Percentiles rank a stretch among this genome's conserved stretches.
Evolutionary conservation across 148 eudicot species (phyloP).

Genomic region (Rhododendron ferrugineum): DNA sequence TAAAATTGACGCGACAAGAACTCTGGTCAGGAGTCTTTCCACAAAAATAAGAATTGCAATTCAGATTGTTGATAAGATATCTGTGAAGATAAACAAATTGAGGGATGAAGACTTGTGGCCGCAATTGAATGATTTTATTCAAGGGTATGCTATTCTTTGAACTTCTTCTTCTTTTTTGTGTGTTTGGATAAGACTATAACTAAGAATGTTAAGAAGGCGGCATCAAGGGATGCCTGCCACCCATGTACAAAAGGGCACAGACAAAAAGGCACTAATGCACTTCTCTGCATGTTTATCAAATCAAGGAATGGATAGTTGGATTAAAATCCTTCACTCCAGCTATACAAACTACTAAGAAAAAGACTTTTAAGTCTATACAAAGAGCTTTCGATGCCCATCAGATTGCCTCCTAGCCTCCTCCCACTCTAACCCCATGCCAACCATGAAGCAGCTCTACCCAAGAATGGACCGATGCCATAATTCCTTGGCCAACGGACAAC

Average conservation of each 20-base stretch:
- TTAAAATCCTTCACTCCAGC: background rate
- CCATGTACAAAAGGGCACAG: background rate
- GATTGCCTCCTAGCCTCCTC: background rate
- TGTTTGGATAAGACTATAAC: background rate
- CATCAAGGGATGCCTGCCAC: background rate
- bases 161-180: background rate
- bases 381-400: background rate
- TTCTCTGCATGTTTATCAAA: background rate
- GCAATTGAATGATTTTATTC: constrained; percentile 65
- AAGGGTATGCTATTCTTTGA: constrained; percentile 57
- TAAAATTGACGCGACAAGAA: constrained; percentile 62
- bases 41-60: constrained; percentile 91
- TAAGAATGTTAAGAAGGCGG: background rate
- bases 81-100: constrained; percentile 72
- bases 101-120: constrained; percentile 98
- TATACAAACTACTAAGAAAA: background rate
- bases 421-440: background rate
- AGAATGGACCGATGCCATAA: background rate
- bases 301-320: background rate
- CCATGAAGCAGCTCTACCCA: background rate
- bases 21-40: constrained; percentile 61
- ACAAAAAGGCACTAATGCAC: background rate
- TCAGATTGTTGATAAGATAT: constrained; percentile 83
- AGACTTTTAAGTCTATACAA: background rate
- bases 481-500: background rate